phyloP scores from a whole-genome alignment of 208 protist species.

The Crithidia acanthocephali region DNA sequence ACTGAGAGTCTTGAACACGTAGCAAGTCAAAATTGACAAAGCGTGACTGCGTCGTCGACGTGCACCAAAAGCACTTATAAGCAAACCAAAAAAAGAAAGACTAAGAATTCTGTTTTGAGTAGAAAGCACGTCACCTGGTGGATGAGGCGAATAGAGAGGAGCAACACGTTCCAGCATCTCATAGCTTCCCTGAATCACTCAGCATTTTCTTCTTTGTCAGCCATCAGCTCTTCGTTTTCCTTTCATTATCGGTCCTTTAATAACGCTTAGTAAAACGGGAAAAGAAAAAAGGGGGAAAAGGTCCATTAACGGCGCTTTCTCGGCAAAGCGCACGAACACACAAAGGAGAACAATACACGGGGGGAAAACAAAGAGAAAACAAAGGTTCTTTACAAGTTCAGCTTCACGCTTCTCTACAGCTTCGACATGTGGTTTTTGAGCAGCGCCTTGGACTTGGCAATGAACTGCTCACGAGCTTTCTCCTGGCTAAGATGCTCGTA shows the following conservation, averaged over 20 bases:
- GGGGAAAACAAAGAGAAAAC: neutral
- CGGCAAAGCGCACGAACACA: neutral
- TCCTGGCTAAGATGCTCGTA: constrained; percentile 70
- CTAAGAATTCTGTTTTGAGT: too few relatives aligned
- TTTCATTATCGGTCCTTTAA: too few relatives aligned
- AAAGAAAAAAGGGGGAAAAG: neutral
- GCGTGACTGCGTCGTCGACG: neutral
- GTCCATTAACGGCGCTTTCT: neutral
- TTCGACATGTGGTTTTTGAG: constrained; percentile 47
- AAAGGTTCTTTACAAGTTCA: neutral
- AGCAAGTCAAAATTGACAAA: neutral
- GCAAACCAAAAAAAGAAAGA: constrained; percentile 1
- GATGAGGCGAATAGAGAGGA: too few relatives aligned
- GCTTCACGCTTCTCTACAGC: constrained; percentile 36
- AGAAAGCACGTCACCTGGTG: too few relatives aligned
- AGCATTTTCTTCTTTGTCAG: too few relatives aligned
- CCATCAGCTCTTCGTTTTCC: too few relatives aligned
- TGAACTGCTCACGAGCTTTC: constrained; percentile 78
- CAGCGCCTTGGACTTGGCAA: constrained; percentile 57
- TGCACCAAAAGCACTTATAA: neutral
- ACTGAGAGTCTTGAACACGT: too few relatives aligned
- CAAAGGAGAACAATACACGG: neutral
- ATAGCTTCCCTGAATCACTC: too few relatives aligned
- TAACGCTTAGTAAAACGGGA: too few relatives aligned
- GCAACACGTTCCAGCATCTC: too few relatives aligned